Evolutionary conservation across 805 yeast genomes (phyloP).

Genomic region (Isabelozyma heimii): DNA sequence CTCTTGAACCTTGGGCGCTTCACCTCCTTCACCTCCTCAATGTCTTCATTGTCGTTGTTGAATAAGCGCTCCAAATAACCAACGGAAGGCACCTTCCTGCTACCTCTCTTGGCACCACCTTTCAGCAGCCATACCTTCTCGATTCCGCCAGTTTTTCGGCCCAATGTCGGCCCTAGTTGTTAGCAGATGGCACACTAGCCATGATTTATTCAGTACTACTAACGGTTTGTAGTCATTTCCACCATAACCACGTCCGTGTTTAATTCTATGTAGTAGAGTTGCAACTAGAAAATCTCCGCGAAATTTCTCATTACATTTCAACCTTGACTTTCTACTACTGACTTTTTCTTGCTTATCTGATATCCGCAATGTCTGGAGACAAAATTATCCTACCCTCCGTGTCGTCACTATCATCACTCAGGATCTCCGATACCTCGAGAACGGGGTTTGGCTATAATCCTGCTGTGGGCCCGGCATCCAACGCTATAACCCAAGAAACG

Average conservation of each 20-base stretch:
- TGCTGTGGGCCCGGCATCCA: constrained; percentile 39
- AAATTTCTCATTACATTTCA: neutral
- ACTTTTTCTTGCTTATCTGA: neutral
- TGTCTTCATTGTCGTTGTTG: neutral
- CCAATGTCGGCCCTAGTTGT: neutral
- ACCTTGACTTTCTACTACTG: neutral
- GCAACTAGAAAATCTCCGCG: neutral
- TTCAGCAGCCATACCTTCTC: too few relatives aligned
- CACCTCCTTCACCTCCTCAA: neutral
- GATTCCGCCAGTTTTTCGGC: neutral
- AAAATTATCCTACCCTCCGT: constrained; percentile 31
- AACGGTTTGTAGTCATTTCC: neutral
- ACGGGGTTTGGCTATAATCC: constrained; percentile 45
- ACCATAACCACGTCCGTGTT: neutral
- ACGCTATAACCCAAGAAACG: constrained; percentile 35
- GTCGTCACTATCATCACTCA: constrained; percentile 24
- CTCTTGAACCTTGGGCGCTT: neutral
- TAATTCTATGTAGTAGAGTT: neutral
- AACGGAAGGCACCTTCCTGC: neutral
- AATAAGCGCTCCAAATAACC: neutral
- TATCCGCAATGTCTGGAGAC: constrained; percentile 8
- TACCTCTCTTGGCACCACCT: too few relatives aligned
- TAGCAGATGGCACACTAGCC: neutral
- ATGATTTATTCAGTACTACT: neutral
- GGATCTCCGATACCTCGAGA: constrained; percentile 23